Evolutionary conservation across 2,329 filamentous ascomycete species (phyloP).

Genomic region (Aspergillus fumigatiaffinis): DNA sequence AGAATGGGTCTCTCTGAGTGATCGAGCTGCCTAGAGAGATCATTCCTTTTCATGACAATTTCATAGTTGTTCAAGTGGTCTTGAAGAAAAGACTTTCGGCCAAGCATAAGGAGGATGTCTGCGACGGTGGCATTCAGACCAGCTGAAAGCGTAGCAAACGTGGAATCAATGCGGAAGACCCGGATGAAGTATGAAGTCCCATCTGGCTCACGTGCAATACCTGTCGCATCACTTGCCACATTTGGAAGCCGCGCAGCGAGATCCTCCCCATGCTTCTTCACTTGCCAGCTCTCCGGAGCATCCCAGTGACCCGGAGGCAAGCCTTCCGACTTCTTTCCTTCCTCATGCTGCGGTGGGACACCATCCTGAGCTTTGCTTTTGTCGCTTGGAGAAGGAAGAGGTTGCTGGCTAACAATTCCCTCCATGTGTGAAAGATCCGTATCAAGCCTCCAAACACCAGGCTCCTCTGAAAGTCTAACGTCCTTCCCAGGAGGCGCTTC

Average conservation of each 20-base stretch:
- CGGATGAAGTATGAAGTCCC: conserved; percentile 82
- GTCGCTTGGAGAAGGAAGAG: conserved; percentile 67
- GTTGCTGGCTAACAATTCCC: conserved; percentile 73
- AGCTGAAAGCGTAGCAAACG: conserved; percentile 88
- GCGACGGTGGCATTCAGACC: conserved; percentile 76
- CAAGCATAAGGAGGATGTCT: conserved; percentile 83
- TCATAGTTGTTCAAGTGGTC: conserved; percentile 92
- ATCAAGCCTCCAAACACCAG: conserved; percentile 72
- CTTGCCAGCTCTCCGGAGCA: conserved; percentile 94
- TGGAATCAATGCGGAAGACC: conserved; percentile 89
- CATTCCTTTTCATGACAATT: conserved; percentile 91
- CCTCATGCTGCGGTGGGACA: conserved; percentile 24
- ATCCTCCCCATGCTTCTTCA: conserved; percentile 58
- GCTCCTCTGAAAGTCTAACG: conserved; percentile 47
- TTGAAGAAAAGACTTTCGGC: conserved; percentile 89
- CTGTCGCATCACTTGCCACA: conserved; percentile 65
- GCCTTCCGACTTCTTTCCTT: conserved; percentile 30
- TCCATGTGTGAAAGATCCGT: conserved; percentile 88
- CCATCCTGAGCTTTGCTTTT: conserved; percentile 35
- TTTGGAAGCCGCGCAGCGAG: conserved; percentile 30
- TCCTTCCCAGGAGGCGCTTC: conserved; percentile 24
- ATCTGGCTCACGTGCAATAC: conserved; percentile 68
- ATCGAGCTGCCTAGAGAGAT: conserved; percentile 76
- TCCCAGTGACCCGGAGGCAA: conserved; percentile 67
- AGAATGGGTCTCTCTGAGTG: conserved; percentile 76